Evolutionary conservation across 108 stramenopile genomes (phyloP), one percentile per base, ranked within the genome.

Genomic region (Skeletonema costatum): DNA sequence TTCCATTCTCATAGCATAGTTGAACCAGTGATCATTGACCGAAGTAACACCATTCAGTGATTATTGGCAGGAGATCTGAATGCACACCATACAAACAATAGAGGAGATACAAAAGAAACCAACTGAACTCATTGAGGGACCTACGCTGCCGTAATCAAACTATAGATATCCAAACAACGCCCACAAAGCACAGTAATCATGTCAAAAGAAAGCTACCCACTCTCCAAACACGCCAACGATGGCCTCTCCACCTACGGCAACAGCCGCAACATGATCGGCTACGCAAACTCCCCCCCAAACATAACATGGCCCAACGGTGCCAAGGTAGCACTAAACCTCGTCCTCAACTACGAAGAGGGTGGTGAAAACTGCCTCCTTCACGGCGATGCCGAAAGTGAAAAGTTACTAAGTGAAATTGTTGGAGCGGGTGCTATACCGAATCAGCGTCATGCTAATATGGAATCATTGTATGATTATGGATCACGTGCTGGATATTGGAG

Each of bases 281-380:
- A 96, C 67, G 97, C 93, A 2, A 58, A 59, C 13, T 56, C 66
- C 10, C 87, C 94, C 0, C 94, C 94, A 48, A 70, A 81, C 6
- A 90, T 89, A 6, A 58, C 70, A 14, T 97, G 97, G 97, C 96
- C 96, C 8, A 71, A 80, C 25, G 75, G 68, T 21, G 91, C 92
- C 50, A 91, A 91, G 71, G 93, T 93, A 56, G 96, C 96, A 17
- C 84, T 98, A 31, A 96, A 96, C 68, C 89, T 98, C 62, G 97
- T 98, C 46, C 87, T 98, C 63, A 98, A 98, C 85, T 98, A 97
- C 80, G 97, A 98, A 83, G 97, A 98, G 66, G 97, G 97, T 9
- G 94, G 94, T 13, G 97, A 98, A 70, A 90, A 79, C 69, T 93
- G 93, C 50, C 64, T 86, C 29, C 75, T 97, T 61, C 94, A 94